Base-by-base conservation (phyloP, 306 rosid species). In the Quercus parvula region DNA sequence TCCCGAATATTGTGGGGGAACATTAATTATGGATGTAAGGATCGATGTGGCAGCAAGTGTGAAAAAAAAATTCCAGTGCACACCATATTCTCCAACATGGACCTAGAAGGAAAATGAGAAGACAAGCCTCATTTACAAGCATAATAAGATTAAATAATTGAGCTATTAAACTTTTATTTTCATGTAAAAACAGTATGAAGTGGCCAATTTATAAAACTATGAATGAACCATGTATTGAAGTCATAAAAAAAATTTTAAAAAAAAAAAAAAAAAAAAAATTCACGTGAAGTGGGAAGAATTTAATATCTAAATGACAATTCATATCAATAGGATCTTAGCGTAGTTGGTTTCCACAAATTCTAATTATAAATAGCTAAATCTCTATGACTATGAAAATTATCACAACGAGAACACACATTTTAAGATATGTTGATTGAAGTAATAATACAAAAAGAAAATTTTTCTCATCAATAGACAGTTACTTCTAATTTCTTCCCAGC, bases 21-120 rank as follows among this genome's bases (percentile, higher is more conserved):
- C 80, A 71, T 86, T 89, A 74, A 91, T 76, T 77, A 85, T 27
- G 69, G 94, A 89, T 24, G 96, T 83, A 80, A 91, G 94, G 80
- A 91, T 77, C 49, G 99, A 88, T 83, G 93, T 84, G 52, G 94
- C 91, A 79, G 97, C 91, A 79, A 95, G 96, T 63, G 97, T 95
- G 84, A 95, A 95, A 85, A 95, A 95, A 87, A 93, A 93, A 84
- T 93, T 95, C 99, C 99, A 93, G 88, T 93, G 98, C 38, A 91
- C 94, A 49, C 99, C 99, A 84, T 95, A 95, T 87, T 95, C 99
- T 56, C 92, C 91, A 56, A 86, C 91, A 75, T 95, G 99, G 77
- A 88, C 91, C 98, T 95, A 85, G 4, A 77, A 56, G 79, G 77
- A 77, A 62, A 72, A 75, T 69, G 70, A 75, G 14, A 6, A 70